Evolutionary conservation across 495 filamentous ascomycete genomes (phyloP), one percentile per base, ranked within the genome.

Genomic region (Xylaria bambusicola): DNA sequence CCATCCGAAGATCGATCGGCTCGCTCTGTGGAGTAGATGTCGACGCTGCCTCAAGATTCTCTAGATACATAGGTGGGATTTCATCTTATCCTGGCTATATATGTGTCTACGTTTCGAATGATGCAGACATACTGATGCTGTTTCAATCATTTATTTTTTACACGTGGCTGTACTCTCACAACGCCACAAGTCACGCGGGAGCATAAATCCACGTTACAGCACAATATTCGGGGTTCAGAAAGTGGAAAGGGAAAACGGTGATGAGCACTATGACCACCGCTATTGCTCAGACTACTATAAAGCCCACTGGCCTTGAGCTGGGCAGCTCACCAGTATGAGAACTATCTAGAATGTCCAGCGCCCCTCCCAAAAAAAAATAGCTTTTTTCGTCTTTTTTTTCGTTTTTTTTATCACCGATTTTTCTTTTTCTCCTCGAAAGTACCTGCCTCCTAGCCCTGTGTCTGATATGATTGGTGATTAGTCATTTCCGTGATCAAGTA

Each of bases 251-350:
- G 44, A 68, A 60, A 66, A 52, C 53, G 59, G 23, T 58, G 56
- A 20, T 65, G 9, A 17, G 5, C 15, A 2, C 15, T 44, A 47
- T n/a, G 53, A 57, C 42, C 61, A 64, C 62, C 63, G 52, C 10
- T 42, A 31, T 68, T 68, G 68, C 65, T 71, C 66, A 62, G 61
- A 66, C 58, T 27, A 63, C 65, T 71, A 71, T 64, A 61, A 66
- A 68, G 58, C 53, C 40, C 55, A 68, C 68, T 18, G 46, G 61
- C 60, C 24, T 56, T 41, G 38, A 47, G 51, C 48, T 44, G 48
- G 49, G 20, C 29, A 58, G 47, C 52, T 15, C 51, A 21, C 63
- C 52, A 62, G 68, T 68, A 55, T 53, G 60, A 61, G 56, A 66
- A 61, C 56, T 38, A 53, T 60, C 56, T 44, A 66, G 63, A 35